Evolutionary conservation across 805 yeast genomes (phyloP), one percentile per base, ranked within the genome.

Genomic region (Candida suzukii): DNA sequence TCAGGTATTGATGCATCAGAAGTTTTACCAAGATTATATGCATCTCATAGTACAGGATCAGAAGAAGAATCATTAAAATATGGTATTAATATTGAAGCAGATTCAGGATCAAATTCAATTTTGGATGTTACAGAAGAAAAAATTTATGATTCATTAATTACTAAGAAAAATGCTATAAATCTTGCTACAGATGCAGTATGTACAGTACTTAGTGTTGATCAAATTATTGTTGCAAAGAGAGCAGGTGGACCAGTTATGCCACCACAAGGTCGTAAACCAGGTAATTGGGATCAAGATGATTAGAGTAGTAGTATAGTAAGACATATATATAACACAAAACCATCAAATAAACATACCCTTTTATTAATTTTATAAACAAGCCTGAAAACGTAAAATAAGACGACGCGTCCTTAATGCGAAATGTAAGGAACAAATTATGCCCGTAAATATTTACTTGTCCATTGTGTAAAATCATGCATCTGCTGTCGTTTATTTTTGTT

Each of bases 171-270:
- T 47, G 99, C 97, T 37, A 83, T 93, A 50, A 78, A 81, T 53
- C 82, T 93, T 48, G 98, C 99, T 16, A 88, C 96, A 3, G 98
- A 93, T 51, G 96, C 97, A 38, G 95, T 96, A 13, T 77, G 74
- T 47, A 93, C 98, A 5, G 83, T 90, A 40, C 72, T 90, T 48
- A 80, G 95, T 21, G 93, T 93, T 39, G 98, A 93, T 63, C 98
- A 91, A 73, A 91, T 91, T 56, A 93, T 91, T 60, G 93, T 91
- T 93, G 98, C 99, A 35, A 91, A 91, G 76, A 80, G 96, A 61
- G 97, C 98, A 2, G 99, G 99, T 50, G 99, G 99, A 19, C 99
- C 99, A 38, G 80, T 70, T 26, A 81, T 88, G 75, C 96, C 96
- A 27, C 68, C 73, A 53, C 14, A 28, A 17, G 95, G 85, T 58